These are phyloP conservation scores for Aspergillus japonicus DNA, from an alignment of 2,329 filamentous ascomycete species.

Conservation along the genomic window DNA sequence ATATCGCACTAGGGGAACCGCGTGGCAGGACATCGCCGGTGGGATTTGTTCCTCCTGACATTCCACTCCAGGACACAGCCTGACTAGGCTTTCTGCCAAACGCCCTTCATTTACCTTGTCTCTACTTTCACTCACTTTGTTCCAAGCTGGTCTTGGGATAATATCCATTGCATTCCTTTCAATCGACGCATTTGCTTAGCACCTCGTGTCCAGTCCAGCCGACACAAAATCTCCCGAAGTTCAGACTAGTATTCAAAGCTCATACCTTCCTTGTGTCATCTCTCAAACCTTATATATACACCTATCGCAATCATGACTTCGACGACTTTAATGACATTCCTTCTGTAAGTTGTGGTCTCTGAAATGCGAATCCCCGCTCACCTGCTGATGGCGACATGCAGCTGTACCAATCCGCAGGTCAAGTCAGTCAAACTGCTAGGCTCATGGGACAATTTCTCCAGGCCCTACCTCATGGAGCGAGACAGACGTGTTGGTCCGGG, in stretches of 20 bases:
- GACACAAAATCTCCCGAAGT: background rate
- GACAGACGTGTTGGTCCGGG: constrained; percentile 71
- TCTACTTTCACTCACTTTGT: constrained; percentile 10
- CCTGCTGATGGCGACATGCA: constrained; percentile 23
- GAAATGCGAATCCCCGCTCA: background rate
- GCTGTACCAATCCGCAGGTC: constrained; percentile 40
- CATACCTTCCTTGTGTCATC: no score
- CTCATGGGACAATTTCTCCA: constrained; percentile 92
- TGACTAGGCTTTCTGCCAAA: background rate
- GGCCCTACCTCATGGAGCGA: constrained; percentile 74
- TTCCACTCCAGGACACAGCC: background rate
- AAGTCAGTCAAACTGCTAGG: constrained; percentile 75
- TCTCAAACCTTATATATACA: no score
- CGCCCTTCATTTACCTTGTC: background rate
- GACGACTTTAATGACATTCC: constrained; percentile 38
- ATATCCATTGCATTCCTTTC: constrained; percentile 10
- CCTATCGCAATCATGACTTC: constrained; percentile 28
- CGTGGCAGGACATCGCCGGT: constrained; percentile 5
- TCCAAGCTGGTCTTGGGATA: constrained; percentile 22
- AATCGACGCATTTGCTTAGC: background rate
- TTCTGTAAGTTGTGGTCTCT: constrained; percentile 31
- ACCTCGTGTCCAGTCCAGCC: background rate
- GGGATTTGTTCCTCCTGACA: constrained; percentile 1
- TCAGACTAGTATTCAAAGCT: background rate
- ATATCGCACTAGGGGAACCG: constrained; percentile 15